phyloP scores from a whole-genome alignment of 345 rosid genomes.

The Corchorus capsularis region DNA sequence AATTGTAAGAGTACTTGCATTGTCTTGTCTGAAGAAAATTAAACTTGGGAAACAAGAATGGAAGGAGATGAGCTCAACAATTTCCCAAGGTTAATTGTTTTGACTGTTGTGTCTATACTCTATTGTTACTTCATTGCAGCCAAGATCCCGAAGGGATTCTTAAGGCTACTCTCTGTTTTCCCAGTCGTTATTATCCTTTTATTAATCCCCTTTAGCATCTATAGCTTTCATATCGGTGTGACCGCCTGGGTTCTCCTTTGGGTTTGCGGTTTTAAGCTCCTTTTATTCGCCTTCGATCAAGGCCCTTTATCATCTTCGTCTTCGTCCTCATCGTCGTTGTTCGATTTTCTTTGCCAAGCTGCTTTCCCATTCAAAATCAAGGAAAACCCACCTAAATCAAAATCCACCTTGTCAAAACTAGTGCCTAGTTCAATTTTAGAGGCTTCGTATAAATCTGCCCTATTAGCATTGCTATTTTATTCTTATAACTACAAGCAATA shows the following conservation, averaged over 20 bases:
- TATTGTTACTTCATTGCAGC: conserved; percentile 54
- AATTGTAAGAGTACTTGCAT: no score
- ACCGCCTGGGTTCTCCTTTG: conserved; percentile 45
- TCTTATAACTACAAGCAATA: conserved; percentile 34
- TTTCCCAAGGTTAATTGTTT: conserved; percentile 47
- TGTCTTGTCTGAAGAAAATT: no score
- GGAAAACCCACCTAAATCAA: conserved; percentile 19
- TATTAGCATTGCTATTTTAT: conserved; percentile 33
- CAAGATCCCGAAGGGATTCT: conserved; percentile 40
- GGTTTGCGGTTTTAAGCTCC: conserved; percentile 63
- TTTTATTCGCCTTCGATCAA: conserved; percentile 56
- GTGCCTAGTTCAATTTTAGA: conserved; percentile 18
- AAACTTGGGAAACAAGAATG: conserved; percentile 2
- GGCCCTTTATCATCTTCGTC: conserved; percentile 53
- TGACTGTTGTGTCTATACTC: conserved; percentile 33
- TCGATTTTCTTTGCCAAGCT: no score
- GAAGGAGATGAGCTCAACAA: conserved; percentile 33
- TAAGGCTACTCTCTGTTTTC: conserved; percentile 53
- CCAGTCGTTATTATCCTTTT: conserved; percentile 47
- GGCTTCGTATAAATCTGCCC: conserved; percentile 29
- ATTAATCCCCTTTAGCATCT: conserved; percentile 47
- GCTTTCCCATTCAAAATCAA: conserved; percentile 55
- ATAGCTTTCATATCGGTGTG: conserved; percentile 32
- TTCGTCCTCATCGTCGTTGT: no score
- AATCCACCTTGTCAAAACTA: not conserved